Conservation (phyloP, 352 stramenopile species). For the Globisporangium emineosum region DNA sequence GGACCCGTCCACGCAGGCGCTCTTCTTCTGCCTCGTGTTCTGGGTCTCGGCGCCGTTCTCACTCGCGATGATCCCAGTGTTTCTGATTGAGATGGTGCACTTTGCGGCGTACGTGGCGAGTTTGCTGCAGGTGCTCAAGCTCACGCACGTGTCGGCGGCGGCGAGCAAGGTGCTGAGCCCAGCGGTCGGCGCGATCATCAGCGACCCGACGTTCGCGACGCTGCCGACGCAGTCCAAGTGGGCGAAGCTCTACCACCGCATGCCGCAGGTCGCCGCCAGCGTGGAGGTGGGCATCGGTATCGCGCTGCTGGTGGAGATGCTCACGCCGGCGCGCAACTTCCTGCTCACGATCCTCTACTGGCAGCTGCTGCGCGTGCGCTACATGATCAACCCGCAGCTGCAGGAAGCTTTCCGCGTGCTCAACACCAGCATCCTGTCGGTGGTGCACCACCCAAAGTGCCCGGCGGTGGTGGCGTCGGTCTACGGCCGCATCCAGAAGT, state of each 20-base stretch:
- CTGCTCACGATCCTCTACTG: constrained; percentile 86
- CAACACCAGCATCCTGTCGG: constrained; percentile 52
- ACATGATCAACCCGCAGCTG: constrained; percentile 88
- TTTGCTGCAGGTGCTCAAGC: constrained; percentile 57
- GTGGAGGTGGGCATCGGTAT: constrained; percentile 84
- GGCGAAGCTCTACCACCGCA: constrained; percentile 77
- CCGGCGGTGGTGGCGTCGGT: constrained; percentile 43
- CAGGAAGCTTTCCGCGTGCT: constrained; percentile 78
- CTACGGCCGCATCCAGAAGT: constrained; percentile 74
- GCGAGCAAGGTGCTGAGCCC: constrained; percentile 52
- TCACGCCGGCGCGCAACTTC: constrained; percentile 84
- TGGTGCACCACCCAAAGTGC: constrained; percentile 69
- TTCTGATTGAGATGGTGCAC: constrained; percentile 81
- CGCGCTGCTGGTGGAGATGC: constrained; percentile 75
- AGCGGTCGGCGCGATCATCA: constrained; percentile 54
- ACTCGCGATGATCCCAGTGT: constrained; percentile 75
- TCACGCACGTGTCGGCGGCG: constrained; percentile 39
- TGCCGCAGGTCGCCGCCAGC: constrained; percentile 72
- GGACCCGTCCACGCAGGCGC: constrained; percentile 76
- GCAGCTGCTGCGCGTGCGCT: constrained; percentile 88
- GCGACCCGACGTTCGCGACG: constrained; percentile 51
- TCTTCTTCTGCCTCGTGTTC: constrained; percentile 87
- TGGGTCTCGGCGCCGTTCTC: constrained; percentile 72
- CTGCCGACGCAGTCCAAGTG: constrained; percentile 67
- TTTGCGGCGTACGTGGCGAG: constrained; percentile 56